Evolutionary conservation across 1,139 yeast genomes (phyloP).

Genomic region (Geotrichum restrictum): DNA sequence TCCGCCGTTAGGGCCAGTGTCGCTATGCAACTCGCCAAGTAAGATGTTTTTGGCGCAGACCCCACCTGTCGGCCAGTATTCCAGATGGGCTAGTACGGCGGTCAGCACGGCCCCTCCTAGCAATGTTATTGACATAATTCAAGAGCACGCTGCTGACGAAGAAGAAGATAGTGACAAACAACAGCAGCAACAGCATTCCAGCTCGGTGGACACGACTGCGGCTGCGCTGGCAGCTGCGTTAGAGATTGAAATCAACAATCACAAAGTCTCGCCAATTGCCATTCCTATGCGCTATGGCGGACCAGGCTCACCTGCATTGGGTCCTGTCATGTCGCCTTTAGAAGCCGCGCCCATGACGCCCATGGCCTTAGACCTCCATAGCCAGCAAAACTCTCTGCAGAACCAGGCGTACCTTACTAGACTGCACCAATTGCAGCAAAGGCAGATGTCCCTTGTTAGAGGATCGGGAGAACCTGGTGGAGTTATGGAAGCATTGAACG

Average conservation of each 20-base stretch:
- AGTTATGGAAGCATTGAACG: slow-evolving; percentile 10
- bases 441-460: neutral
- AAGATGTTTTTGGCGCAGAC: slow-evolving; percentile 19
- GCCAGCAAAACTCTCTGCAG: slow-evolving; percentile 8
- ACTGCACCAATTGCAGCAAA: slow-evolving; percentile 5
- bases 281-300: slow-evolving; percentile 8
- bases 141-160: slow-evolving; percentile 1
- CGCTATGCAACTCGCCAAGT: slow-evolving; percentile 20
- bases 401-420: slow-evolving; percentile 8
- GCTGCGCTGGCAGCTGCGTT: slow-evolving; percentile 17
- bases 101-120: neutral
- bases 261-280: slow-evolving; percentile 12
- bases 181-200: neutral
- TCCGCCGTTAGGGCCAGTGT: slow-evolving; percentile 20
- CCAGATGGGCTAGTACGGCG: neutral
- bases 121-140: slow-evolving; percentile 8
- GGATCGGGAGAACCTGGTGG: slow-evolving; percentile 12
- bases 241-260: slow-evolving; percentile 6
- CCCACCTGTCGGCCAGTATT: slow-evolving; percentile 16
- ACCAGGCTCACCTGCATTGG: slow-evolving; percentile 21
- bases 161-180: neutral
- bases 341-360: slow-evolving; percentile 22
- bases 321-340: slow-evolving; percentile 19
- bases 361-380: slow-evolving; percentile 19
- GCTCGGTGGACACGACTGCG: slow-evolving; percentile 15